Base-by-base conservation (phyloP, 257 asterid species). In the Jasminum sambac region DNA sequence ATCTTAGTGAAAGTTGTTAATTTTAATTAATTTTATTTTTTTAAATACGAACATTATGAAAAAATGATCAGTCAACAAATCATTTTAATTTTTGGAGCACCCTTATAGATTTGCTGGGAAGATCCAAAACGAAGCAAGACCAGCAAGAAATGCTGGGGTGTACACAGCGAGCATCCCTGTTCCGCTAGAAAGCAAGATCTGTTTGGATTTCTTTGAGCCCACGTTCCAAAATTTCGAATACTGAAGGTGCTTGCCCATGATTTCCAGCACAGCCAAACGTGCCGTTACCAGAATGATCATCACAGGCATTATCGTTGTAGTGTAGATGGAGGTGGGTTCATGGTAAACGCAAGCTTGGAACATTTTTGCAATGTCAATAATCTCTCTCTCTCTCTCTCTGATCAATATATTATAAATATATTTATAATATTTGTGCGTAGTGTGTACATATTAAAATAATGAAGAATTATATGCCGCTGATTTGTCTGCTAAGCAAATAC, bases 141-240 rank as follows among this genome's bases (percentile, higher is more conserved):
- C 84, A 4, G 73, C 79, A 4, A 82, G 6, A 44, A 83, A 80
- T 0, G 91, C 87, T 0, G 96, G 94, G 25, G 79, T 3, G 37
- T 89, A 89, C 3, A 72, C 4, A 7, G 76, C 68, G 19, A 84
- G 9, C 93, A 89, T 87, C 4, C 96, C 96, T 0, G 71, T 0
- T 67, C 70, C 79, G 46, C 88, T 76, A 39, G 43, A 39, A 39
- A 39, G 43, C 43, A 39, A 39, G 43, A 39, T 39, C 43, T 39
- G 11, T 0, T 39, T 8, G 43, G 43, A 39, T 39, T 39, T 39
- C 11, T 39, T 39, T 2, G 43, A 39, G 7, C 12, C 43, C 43
- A 39, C 11, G 43, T 39, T 39, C 77, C 77, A 37, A 36, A 89
- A 76, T 84, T 89, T 89, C 9, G 91, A 89, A 68, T 79, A 89